These are phyloP conservation scores for Podospora didyma DNA, from an alignment of 495 filamentous ascomycete genomes.

Conservation along the genomic window DNA sequence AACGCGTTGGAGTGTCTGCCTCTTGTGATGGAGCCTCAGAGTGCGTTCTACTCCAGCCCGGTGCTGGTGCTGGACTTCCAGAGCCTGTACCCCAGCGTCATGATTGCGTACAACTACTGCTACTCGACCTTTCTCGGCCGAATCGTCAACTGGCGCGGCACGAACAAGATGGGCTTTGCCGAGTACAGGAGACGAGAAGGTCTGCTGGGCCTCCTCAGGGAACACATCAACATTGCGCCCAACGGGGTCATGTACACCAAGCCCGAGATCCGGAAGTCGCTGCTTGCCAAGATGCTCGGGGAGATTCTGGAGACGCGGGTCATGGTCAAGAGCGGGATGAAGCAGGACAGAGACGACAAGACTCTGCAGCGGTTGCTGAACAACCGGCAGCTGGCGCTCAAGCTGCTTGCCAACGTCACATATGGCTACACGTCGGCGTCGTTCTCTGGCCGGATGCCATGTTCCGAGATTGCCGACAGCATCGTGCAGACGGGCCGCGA, in stretches of 20 bases:
- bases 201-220: slow-evolving; percentile 72
- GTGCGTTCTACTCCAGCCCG: slow-evolving; percentile 87
- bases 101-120: slow-evolving; percentile 99
- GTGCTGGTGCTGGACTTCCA: slow-evolving; percentile 93
- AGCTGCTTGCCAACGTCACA: slow-evolving; percentile 95
- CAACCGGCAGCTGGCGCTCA: slow-evolving; percentile 92
- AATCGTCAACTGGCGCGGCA: slow-evolving; percentile 77
- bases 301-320: slow-evolving; percentile 96
- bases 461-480: slow-evolving; percentile 95
- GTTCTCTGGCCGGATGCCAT: slow-evolving; percentile 95
- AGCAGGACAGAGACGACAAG: slow-evolving; percentile 85
- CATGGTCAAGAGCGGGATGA: slow-evolving; percentile 99
- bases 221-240: slow-evolving; percentile 88
- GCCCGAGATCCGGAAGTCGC: slow-evolving; percentile 76
- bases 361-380: slow-evolving; percentile 82
- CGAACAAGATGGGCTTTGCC: slow-evolving; percentile 91
- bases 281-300: slow-evolving; percentile 92
- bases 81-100: slow-evolving; percentile 91
- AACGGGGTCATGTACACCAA: slow-evolving; percentile 97
- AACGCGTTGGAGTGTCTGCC: slow-evolving; percentile 95
- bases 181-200: slow-evolving; percentile 74
- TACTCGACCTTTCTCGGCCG: slow-evolving; percentile 95
- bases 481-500: slow-evolving; percentile 95
- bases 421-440: slow-evolving; percentile 97
- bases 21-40: slow-evolving; percentile 96